Conservation (phyloP, 805 yeast species). For the Yarrowia bubula region DNA sequence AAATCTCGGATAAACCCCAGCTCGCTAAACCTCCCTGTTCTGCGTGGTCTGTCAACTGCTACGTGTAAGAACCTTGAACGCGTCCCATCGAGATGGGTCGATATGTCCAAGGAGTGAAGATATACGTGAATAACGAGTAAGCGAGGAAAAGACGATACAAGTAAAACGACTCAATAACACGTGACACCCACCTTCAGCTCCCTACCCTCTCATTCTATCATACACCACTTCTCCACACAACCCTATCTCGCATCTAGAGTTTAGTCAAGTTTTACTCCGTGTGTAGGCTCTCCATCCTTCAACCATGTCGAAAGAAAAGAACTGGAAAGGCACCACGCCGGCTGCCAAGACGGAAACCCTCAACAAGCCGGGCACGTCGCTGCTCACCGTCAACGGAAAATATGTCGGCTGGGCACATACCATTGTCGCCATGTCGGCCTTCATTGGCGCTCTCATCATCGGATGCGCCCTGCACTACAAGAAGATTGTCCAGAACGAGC, state of each 20-base stretch:
- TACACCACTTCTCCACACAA: constrained; percentile 2
- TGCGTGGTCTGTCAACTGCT: constrained; percentile 15
- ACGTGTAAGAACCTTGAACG: constrained; percentile 24
- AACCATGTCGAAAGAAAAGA: constrained; percentile 23
- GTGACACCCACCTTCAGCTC: neutral
- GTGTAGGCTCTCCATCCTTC: neutral
- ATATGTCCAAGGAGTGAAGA: neutral
- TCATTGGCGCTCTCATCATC: constrained; percentile 66
- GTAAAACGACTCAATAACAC: neutral
- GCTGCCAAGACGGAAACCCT: neutral
- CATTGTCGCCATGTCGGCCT: constrained; percentile 49
- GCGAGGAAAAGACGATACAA: too few relatives aligned
- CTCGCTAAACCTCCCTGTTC: neutral
- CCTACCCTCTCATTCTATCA: neutral
- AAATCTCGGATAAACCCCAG: too few relatives aligned
- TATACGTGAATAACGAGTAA: neutral
- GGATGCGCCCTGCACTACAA: constrained; percentile 79
- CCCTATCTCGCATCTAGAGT: constrained; percentile 10
- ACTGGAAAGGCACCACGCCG: constrained; percentile 21
- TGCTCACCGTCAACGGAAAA: constrained; percentile 14
- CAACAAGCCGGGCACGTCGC: constrained; percentile 26
- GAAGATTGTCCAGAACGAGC: constrained; percentile 84
- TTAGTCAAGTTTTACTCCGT: neutral
- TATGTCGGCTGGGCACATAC: constrained; percentile 25
- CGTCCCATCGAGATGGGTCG: neutral